Percentiles rank a stretch among this genome's conserved stretches.
phyloP scores from a whole-genome alignment of 2,329 filamentous ascomycete species.

The Ascochyta lentis region DNA sequence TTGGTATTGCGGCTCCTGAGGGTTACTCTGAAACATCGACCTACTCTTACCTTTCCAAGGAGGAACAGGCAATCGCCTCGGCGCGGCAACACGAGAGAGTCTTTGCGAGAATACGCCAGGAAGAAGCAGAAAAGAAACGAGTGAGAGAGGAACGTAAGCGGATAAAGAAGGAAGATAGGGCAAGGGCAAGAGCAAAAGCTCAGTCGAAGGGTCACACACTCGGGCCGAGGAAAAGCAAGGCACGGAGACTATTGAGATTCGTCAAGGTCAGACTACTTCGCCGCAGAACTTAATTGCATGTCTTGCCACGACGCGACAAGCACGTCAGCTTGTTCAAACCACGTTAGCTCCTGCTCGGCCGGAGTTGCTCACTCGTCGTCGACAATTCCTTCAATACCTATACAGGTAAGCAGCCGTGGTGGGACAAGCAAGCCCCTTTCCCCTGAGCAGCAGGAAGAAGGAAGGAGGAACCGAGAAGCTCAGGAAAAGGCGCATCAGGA shows the following conservation, averaged over 20 bases:
- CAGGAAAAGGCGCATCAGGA: neutral
- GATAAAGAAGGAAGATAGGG: neutral
- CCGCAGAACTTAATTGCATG: constrained; percentile 4
- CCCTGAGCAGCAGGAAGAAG: neutral
- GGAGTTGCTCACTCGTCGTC: neutral
- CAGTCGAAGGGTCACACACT: neutral
- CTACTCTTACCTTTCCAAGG: neutral
- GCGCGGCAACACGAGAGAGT: constrained; percentile 3
- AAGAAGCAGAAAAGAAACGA: constrained; percentile 1
- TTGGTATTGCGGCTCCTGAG: constrained; percentile 2
- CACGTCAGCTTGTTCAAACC: neutral
- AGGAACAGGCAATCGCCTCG: constrained; percentile 3
- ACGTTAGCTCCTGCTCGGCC: neutral
- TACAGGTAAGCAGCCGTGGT: neutral
- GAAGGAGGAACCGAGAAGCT: neutral
- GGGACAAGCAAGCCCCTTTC: neutral
- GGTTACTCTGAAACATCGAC: neutral
- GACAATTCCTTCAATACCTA: neutral
- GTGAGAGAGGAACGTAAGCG: constrained; percentile 2
- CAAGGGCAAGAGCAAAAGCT: constrained; percentile 3
- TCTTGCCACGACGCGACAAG: constrained; percentile 1
- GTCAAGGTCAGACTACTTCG: constrained; percentile 10
- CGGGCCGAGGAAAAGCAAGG: neutral
- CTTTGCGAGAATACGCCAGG: constrained; percentile 5
- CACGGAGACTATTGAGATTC: constrained; percentile 2